These are phyloP conservation scores for Pythium insidiosum DNA, from an alignment of 352 stramenopile species.

Conservation along the genomic window DNA sequence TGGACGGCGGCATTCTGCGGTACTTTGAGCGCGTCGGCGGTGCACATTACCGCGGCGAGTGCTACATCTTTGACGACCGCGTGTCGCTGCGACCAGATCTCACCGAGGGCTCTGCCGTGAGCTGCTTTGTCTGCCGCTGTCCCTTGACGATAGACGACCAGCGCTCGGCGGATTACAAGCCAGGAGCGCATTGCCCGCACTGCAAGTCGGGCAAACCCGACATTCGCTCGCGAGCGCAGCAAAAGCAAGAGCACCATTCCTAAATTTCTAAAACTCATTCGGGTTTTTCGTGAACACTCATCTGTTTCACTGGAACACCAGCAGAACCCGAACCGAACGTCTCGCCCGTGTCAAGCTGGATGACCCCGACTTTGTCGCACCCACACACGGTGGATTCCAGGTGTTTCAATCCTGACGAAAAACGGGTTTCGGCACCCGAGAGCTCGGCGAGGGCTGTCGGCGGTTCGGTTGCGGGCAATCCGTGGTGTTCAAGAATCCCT, in stretches of 20 bases:
- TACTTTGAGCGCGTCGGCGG: constrained; percentile 73
- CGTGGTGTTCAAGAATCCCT: too few species aligned
- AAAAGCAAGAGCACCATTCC: too few species aligned
- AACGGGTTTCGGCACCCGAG: too few species aligned
- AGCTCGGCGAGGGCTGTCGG: too few species aligned
- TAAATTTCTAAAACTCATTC: too few species aligned
- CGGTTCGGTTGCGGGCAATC: too few species aligned
- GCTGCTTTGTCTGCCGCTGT: constrained; percentile 51
- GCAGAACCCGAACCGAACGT: too few species aligned
- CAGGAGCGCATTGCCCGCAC: constrained; percentile 40
- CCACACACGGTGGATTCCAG: too few species aligned
- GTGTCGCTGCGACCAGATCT: constrained; percentile 58
- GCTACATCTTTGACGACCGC: constrained; percentile 77
- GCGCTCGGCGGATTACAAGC: constrained; percentile 27
- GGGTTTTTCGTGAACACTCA: constrained; percentile 9
- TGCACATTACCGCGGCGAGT: constrained; percentile 63
- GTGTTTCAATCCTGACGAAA: too few species aligned
- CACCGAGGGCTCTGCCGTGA: constrained; percentile 25
- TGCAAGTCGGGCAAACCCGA: constrained; percentile 46
- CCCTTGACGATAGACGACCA: constrained; percentile 46
- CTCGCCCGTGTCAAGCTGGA: too few species aligned
- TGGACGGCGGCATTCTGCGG: constrained; percentile 70
- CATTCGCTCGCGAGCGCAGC: constrained; percentile 18
- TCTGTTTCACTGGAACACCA: constrained; percentile 1
- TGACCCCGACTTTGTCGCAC: too few species aligned